These are phyloP conservation scores for Pseudonectria buxi DNA, from an alignment of 2,329 filamentous ascomycete genomes.

Conservation along the genomic window DNA sequence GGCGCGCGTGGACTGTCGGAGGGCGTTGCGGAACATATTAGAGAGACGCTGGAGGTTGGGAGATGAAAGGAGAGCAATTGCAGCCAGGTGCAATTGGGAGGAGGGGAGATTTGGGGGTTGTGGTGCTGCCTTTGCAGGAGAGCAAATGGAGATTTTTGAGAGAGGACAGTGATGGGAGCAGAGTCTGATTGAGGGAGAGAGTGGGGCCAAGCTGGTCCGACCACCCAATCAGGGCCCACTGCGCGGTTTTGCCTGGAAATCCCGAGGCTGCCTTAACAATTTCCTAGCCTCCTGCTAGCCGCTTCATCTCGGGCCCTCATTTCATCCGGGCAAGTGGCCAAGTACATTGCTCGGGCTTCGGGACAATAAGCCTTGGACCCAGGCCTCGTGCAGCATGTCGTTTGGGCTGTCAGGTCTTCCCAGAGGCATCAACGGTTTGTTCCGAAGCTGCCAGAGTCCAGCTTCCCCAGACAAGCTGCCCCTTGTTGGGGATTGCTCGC, in stretches of 20 bases:
- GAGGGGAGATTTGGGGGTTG: slow-evolving; percentile 53
- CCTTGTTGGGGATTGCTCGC: slow-evolving; percentile 1
- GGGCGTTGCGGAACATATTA: slow-evolving; percentile 95
- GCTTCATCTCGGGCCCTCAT: slow-evolving; percentile 20
- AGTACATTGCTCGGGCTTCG: background rate
- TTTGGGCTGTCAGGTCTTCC: too few species aligned
- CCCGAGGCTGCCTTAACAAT: slow-evolving; percentile 33
- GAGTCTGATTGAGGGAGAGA: slow-evolving; percentile 35
- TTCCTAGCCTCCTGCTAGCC: slow-evolving; percentile 21
- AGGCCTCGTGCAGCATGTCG: too few species aligned
- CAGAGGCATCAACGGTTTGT: too few species aligned
- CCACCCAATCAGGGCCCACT: slow-evolving; percentile 28
- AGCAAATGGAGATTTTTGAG: slow-evolving; percentile 40
- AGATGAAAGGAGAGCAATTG: slow-evolving; percentile 55
- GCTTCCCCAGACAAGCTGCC: too few species aligned
- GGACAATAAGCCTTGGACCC: background rate
- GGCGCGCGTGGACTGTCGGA: slow-evolving; percentile 93
- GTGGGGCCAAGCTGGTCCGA: slow-evolving; percentile 30
- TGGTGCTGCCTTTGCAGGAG: slow-evolving; percentile 42
- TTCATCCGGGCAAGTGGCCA: slow-evolving; percentile 13
- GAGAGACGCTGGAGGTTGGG: slow-evolving; percentile 46
- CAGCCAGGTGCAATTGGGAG: slow-evolving; percentile 53
- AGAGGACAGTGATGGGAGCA: slow-evolving; percentile 35
- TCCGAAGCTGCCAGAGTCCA: too few species aligned
- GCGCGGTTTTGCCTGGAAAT: slow-evolving; percentile 34